Evolutionary conservation across 2,329 filamentous ascomycete genomes (phyloP), one percentile per base, ranked within the genome.

Genomic region (Pseudogymnoascus sp.): DNA sequence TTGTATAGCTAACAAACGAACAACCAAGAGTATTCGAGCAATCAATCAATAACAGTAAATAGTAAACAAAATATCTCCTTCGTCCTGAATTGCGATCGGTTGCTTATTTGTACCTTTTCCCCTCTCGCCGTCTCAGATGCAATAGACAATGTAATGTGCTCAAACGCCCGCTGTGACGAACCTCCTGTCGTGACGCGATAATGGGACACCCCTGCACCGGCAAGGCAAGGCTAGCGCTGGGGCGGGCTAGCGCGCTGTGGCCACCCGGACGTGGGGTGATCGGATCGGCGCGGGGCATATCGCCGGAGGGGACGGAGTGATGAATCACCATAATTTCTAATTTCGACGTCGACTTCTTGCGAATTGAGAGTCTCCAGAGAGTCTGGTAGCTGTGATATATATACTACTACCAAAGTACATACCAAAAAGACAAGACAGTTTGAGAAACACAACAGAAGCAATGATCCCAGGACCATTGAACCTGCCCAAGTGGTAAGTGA

Each of bases 241-340:
- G 23, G 46, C 7, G 23, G 46, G 46, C 6, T 53, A 53, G 46
- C 46, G 46, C 25, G 46, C 46, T 53, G 46, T 16, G 14, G 46
- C 23, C 46, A 28, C 25, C 46, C 46, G 14, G 46, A 31, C 46
- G 46, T 53, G 46, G 46, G 46, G 46, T 53, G 46, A 53, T 53
- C 46, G 46, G 46, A 53, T 53, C 46, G 46, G 46, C 46, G 46
- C 46, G 25, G 46, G 46, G 46, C 46, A 53, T 53, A 53, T 31
- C 46, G 25, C 46, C 46, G 46, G 23, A 50, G 5, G 12, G 44
- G 23, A 53, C 46, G 46, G 46, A 53, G 21, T 46, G 14, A 53
- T 31, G 46, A 28, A 53, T 53, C 46, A 53, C 12, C 42, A 46
- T 46, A n/a, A n/a, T 10, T 53, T 53, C 10, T 8, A 8, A 31